A percentile compares a stretch with the other conserved stretches of the same genome.
These are phyloP conservation scores for Leavenworthia alabamica DNA, from an alignment of 345 rosid genomes.

Conservation along the genomic window DNA sequence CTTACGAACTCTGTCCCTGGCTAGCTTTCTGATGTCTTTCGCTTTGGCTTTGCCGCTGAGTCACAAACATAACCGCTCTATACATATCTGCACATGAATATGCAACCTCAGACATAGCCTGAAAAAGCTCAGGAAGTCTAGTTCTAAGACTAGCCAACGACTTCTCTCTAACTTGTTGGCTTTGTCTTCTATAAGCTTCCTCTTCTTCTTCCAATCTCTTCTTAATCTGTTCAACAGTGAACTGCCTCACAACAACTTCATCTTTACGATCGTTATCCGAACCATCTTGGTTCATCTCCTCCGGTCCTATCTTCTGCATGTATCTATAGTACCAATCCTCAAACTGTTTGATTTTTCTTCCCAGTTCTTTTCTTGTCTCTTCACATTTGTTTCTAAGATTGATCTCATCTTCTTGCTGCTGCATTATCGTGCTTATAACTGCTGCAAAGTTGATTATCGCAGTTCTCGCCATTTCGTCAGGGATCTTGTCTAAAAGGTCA, in stretches of 20 bases:
- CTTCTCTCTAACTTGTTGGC: slow-evolving; percentile 81
- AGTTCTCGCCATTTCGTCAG: slow-evolving; percentile 63
- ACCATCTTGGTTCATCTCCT: slow-evolving; percentile 43
- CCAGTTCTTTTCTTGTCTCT: slow-evolving; percentile 49
- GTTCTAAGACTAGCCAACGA: slow-evolving; percentile 58
- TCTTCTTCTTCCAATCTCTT: slow-evolving; percentile 64
- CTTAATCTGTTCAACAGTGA: slow-evolving; percentile 38
- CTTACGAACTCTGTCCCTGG: slow-evolving; percentile 16
- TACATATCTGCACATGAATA: slow-evolving; percentile 43
- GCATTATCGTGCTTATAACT: slow-evolving; percentile 49
- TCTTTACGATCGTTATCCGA: slow-evolving; percentile 31
- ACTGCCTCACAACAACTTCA: slow-evolving; percentile 46
- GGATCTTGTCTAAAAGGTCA: slow-evolving; percentile 50
- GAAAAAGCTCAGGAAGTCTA: slow-evolving; percentile 71
- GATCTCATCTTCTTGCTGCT: slow-evolving; percentile 62
- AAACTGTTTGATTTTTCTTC: slow-evolving; percentile 45
- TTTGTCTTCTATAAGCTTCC: slow-evolving; percentile 43
- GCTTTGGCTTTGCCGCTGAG: slow-evolving; percentile 29
- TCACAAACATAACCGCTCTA: slow-evolving; percentile 17
- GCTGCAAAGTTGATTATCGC: slow-evolving; percentile 60
- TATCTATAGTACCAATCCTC: slow-evolving; percentile 63
- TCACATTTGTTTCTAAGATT: slow-evolving; percentile 53
- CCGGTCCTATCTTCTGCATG: slow-evolving; percentile 42
- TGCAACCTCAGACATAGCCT: slow-evolving; percentile 47
- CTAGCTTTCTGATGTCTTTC: slow-evolving; percentile 24